Evolutionary conservation across 2,329 filamentous ascomycete genomes (phyloP).

Genomic region (Erysiphe pulchra): DNA sequence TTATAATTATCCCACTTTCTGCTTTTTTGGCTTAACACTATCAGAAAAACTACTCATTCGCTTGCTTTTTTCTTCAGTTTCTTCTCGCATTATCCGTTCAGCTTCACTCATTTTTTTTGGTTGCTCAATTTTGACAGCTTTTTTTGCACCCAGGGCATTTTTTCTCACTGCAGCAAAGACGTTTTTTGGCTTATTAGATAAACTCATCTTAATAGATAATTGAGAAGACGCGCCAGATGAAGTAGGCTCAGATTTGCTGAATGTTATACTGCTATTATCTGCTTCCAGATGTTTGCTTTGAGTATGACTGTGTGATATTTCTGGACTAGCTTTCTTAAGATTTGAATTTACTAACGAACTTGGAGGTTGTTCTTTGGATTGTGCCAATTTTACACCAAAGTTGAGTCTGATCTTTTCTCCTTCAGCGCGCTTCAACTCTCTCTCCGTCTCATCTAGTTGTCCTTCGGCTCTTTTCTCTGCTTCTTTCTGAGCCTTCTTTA

Average conservation of each 20-base stretch:
- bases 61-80: conserved; percentile 43
- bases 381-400: conserved; percentile 22
- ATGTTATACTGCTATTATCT: conserved; percentile 2
- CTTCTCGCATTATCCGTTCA: conserved; percentile 71
- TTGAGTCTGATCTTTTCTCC: conserved; percentile 55
- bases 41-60: conserved; percentile 22
- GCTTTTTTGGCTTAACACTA: conserved; percentile 29
- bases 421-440: conserved; percentile 31
- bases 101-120: conserved; percentile 73
- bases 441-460: conserved; percentile 19
- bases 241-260: conserved; percentile 16
- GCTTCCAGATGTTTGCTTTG: background rate
- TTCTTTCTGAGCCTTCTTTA: conserved; percentile 43
- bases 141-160: conserved; percentile 45
- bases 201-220: conserved; percentile 24
- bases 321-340: background rate
- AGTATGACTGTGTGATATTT: background rate
- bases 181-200: conserved; percentile 46
- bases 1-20: conserved; percentile 14
- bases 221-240: conserved; percentile 20
- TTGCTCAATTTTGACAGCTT: conserved; percentile 27
- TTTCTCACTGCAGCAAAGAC: conserved; percentile 45
- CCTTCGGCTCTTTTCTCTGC: conserved; percentile 20
- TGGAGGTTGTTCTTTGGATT: background rate
- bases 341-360: background rate